phyloP scores from a whole-genome alignment of 495 filamentous ascomycete genomes.

The Bacidia gigantensis region DNA sequence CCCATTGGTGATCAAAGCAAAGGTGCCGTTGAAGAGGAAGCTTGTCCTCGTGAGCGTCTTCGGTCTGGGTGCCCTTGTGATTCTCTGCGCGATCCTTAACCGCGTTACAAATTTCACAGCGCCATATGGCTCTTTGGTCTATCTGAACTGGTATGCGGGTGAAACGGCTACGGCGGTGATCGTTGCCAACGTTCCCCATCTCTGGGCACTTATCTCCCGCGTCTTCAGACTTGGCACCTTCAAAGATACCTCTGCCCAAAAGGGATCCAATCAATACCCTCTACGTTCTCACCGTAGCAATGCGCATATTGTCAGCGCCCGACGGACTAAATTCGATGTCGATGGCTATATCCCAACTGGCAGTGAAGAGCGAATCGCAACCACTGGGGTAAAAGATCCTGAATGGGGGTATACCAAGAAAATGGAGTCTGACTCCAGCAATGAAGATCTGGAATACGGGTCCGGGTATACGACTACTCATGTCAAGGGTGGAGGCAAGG shows the following conservation, averaged over 20 bases:
- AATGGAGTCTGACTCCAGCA: background rate
- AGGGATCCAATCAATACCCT: constrained; percentile 4
- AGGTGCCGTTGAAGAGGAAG: constrained; percentile 38
- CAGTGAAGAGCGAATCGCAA: constrained; percentile 15
- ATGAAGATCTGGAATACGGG: background rate
- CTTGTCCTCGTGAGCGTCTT: constrained; percentile 35
- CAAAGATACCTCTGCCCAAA: constrained; percentile 15
- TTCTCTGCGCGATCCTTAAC: constrained; percentile 46
- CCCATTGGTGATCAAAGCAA: constrained; percentile 41
- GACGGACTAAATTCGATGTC: constrained; percentile 1
- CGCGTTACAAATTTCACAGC: constrained; percentile 51
- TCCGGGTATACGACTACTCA: background rate
- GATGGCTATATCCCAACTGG: constrained; percentile 14
- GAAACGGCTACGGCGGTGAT: constrained; percentile 51
- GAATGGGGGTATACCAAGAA: constrained; percentile 2
- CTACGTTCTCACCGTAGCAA: constrained; percentile 1
- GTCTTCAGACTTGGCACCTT: constrained; percentile 37
- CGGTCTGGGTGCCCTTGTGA: constrained; percentile 45
- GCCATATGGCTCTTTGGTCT: constrained; percentile 37
- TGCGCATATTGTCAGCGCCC: background rate
- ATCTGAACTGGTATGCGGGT: constrained; percentile 55
- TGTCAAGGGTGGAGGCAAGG: background rate
- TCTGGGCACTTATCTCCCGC: constrained; percentile 45
- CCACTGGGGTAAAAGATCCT: constrained; percentile 2
- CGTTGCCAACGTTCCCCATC: constrained; percentile 48